A percentile compares a stretch with the other conserved stretches of the same genome.
Conservation (phyloP, 208 protist species). For the Endotrypanum monterogeii region DNA sequence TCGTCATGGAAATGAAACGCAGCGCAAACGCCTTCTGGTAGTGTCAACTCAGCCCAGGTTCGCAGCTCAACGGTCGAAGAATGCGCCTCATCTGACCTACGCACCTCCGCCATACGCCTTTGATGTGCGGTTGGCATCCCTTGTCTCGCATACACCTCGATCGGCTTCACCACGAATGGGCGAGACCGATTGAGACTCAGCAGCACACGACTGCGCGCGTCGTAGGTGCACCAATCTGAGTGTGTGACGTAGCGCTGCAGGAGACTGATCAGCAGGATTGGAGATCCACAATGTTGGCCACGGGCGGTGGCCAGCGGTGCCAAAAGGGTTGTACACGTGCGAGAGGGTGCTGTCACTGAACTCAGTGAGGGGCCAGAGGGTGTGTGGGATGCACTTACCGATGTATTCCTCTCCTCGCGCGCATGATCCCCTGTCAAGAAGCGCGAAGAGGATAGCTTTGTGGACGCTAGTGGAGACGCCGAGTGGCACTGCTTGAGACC, state of each 20-base stretch:
- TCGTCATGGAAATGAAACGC: not conserved
- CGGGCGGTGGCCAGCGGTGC: not conserved
- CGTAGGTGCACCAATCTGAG: conserved; percentile 36
- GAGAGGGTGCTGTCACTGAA: not conserved
- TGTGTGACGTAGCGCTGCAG: conserved; percentile 53
- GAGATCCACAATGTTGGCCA: not conserved
- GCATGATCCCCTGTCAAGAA: not conserved
- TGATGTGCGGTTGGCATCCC: not conserved
- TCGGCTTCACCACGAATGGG: conserved; percentile 47
- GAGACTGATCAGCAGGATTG: conserved; percentile 16
- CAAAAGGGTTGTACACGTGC: not conserved
- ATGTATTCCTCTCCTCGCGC: not conserved
- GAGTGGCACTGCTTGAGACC: not conserved
- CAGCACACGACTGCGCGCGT: conserved; percentile 24
- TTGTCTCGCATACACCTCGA: conserved; percentile 28
- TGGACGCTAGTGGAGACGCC: not conserved
- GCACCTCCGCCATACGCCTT: not conserved
- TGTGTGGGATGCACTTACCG: not conserved
- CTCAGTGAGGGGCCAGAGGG: not conserved
- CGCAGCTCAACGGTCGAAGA: conserved; percentile 5
- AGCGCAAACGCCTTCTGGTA: conserved; percentile 22
- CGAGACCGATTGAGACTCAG: conserved; percentile 45
- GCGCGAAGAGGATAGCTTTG: not conserved
- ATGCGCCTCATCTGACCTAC: no score
- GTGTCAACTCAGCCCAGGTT: conserved; percentile 27